Evolutionary conservation across 2,329 filamentous ascomycete genomes (phyloP).

Genomic region (Diatrype stigma): DNA sequence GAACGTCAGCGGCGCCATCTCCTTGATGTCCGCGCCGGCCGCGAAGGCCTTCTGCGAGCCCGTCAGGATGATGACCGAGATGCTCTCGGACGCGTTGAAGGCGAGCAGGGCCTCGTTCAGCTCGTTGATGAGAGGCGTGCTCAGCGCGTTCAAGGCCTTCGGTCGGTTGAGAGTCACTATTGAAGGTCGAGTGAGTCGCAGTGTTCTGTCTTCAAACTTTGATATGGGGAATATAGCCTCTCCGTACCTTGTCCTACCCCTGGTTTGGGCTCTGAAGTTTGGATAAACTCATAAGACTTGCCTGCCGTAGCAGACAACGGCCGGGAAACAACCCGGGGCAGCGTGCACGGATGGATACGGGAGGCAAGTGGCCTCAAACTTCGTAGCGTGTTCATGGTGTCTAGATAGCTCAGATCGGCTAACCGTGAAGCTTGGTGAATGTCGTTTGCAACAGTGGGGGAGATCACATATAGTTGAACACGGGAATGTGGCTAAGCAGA

Average conservation of each 20-base stretch:
- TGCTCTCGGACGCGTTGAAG: constrained; percentile 65
- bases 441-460: too few species aligned
- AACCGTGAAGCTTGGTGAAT: not conserved
- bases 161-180: constrained; percentile 89
- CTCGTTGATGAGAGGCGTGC: constrained; percentile 84
- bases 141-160: constrained; percentile 92
- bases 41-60: constrained; percentile 89
- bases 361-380: constrained; percentile 58
- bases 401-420: not conserved
- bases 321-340: constrained; percentile 53
- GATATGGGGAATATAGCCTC: not conserved
- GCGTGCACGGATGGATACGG: constrained; percentile 52
- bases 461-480: not conserved
- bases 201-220: not conserved
- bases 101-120: constrained; percentile 73
- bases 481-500: too few species aligned
- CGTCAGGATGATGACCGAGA: constrained; percentile 78
- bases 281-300: constrained; percentile 70
- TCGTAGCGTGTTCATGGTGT: constrained; percentile 50
- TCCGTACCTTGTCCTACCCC: constrained; percentile 77
- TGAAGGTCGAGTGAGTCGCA: constrained; percentile 7
- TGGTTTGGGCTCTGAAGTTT: constrained; percentile 78
- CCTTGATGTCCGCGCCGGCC: constrained; percentile 96
- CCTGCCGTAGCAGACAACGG: constrained; percentile 44
- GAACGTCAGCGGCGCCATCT: constrained; percentile 94